A percentile compares a stretch with the other conserved stretches of the same genome.
Conservation (phyloP, 2,329 filamentous ascomycete species). For the Chalara sp. region DNA sequence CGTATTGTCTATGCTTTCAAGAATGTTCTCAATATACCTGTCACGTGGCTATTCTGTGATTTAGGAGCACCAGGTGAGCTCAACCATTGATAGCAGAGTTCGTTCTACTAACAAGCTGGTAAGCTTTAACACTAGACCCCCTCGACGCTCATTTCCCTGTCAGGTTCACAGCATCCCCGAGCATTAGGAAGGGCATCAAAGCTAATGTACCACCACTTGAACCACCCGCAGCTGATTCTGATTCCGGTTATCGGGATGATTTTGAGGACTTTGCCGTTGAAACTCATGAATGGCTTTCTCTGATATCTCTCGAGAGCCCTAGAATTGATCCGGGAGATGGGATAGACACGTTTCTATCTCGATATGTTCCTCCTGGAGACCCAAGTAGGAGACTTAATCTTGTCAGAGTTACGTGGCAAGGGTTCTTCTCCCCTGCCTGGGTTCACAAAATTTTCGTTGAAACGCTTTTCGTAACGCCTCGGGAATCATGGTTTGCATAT, state of each 20-base stretch:
- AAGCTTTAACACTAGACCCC: constrained; percentile 42
- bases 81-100: neutral
- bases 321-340: constrained; percentile 48
- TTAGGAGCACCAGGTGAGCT: constrained; percentile 40
- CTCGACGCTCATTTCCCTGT: constrained; percentile 38
- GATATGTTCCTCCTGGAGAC: constrained; percentile 51
- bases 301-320: constrained; percentile 61
- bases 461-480: constrained; percentile 38
- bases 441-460: constrained; percentile 38
- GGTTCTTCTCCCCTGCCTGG: constrained; percentile 50
- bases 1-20: constrained; percentile 35
- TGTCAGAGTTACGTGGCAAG: constrained; percentile 50
- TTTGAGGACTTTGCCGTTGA: constrained; percentile 58
- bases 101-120: constrained; percentile 18
- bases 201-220: constrained; percentile 22
- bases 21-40: constrained; percentile 61
- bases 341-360: constrained; percentile 63
- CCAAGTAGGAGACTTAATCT: constrained; percentile 26
- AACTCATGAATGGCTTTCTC: constrained; percentile 67
- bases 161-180: constrained; percentile 31
- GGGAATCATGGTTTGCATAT: constrained; percentile 48
- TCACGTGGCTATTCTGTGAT: constrained; percentile 76
- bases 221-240: constrained; percentile 21
- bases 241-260: constrained; percentile 35
- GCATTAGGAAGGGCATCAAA: constrained; percentile 23